Percentiles rank a stretch among this genome's conserved stretches.
phyloP scores from a whole-genome alignment of 306 rosid genomes.

The Glycine soja region DNA sequence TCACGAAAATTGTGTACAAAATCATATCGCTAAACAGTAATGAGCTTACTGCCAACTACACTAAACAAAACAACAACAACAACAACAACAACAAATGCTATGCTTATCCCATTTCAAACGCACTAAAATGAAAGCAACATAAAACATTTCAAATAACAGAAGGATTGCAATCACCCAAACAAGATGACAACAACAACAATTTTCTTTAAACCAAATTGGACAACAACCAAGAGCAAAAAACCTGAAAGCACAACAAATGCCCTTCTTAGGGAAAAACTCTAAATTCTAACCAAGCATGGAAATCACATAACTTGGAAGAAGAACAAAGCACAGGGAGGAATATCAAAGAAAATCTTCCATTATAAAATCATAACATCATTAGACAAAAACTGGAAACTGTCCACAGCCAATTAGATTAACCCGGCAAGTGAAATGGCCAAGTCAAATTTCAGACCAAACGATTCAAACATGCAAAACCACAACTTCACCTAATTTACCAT shows the following conservation, averaged over 20 bases:
- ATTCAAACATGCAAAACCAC: slow-evolving; percentile 32
- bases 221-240: neutral
- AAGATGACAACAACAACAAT: neutral
- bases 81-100: slow-evolving; percentile 3
- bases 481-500: slow-evolving; percentile 12
- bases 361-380: neutral
- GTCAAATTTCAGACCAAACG: slow-evolving; percentile 31
- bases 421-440: neutral
- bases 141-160: neutral
- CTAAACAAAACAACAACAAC: neutral
- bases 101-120: neutral
- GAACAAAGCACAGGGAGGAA: neutral
- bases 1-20: neutral
- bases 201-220: neutral
- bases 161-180: slow-evolving; percentile 20
- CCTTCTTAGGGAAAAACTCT: slow-evolving; percentile 6
- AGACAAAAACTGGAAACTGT: slow-evolving; percentile 17
- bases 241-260: neutral
- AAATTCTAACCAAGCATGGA: slow-evolving; percentile 7
- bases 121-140: slow-evolving; percentile 29
- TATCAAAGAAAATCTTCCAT: neutral
- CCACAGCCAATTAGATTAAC: slow-evolving; percentile 6
- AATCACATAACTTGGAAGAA: slow-evolving; percentile 22
- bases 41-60: neutral
- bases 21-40: slow-evolving; percentile 28